Conservation (phyloP, 768 basidiomycete species). For the Mycena maculata region DNA sequence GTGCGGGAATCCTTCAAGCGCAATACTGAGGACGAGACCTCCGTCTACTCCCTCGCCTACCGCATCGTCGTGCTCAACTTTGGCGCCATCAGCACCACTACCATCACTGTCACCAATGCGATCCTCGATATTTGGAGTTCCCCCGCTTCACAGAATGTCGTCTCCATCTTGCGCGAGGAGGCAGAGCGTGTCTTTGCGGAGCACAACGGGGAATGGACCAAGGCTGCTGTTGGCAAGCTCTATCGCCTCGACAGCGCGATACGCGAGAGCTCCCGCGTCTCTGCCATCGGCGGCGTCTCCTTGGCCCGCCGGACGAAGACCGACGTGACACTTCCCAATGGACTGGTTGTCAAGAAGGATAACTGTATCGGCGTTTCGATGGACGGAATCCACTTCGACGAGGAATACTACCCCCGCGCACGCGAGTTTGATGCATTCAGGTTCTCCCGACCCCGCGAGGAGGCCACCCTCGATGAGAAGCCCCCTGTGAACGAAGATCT, state of each 20-base stretch:
- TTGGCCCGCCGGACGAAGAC: constrained; percentile 13
- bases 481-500: constrained; percentile 15
- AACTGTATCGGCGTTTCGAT: constrained; percentile 21
- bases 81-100: background rate
- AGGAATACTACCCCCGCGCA: constrained; percentile 14
- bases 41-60: constrained; percentile 27
- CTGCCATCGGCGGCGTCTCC: constrained; percentile 16
- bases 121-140: constrained; percentile 30
- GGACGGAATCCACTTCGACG: constrained; percentile 33
- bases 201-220: constrained; percentile 28
- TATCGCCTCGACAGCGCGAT: constrained; percentile 30
- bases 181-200: constrained; percentile 8
- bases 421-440: constrained; percentile 24
- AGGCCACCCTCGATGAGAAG: background rate
- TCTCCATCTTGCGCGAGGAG: constrained; percentile 23
- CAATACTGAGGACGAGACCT: constrained; percentile 20
- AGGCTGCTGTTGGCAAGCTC: constrained; percentile 22
- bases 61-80: constrained; percentile 31
- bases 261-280: constrained; percentile 22
- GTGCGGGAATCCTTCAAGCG: constrained; percentile 33
- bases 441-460: constrained; percentile 25
- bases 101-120: constrained; percentile 20
- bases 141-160: constrained; percentile 3
- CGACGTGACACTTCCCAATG: constrained; percentile 23
- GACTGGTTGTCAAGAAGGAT: constrained; percentile 1